Conservation (phyloP, 345 rosid species). For the Acer campestre region DNA sequence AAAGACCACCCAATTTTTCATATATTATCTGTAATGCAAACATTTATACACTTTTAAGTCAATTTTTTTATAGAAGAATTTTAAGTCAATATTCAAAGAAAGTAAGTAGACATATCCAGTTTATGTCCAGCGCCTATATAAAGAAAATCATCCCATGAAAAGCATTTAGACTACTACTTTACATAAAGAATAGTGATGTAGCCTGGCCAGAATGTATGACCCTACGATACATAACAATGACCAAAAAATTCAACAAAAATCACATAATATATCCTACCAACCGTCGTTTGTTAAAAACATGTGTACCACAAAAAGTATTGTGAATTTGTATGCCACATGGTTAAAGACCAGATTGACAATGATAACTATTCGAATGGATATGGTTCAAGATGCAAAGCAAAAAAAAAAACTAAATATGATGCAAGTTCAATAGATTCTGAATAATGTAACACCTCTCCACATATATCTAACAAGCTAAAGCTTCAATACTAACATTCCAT, state of each 20-base stretch:
- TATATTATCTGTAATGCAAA: not conserved
- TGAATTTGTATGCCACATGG: not conserved
- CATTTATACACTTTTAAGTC: not conserved
- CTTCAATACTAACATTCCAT: not conserved
- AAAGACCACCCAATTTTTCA: not conserved
- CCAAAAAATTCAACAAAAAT: not conserved
- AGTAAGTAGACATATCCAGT: not conserved
- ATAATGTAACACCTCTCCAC: not conserved
- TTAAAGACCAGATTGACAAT: not conserved
- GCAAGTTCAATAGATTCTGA: not conserved
- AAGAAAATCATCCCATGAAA: not conserved
- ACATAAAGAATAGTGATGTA: not conserved
- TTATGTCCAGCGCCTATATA: not conserved
- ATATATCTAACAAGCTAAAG: not conserved
- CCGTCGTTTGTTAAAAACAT: not conserved
- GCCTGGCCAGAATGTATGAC: not conserved
- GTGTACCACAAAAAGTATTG: not conserved
- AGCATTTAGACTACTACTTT: not conserved
- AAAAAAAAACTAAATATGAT: not conserved
- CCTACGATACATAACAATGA: not conserved
- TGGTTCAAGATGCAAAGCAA: not conserved
- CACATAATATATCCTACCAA: not conserved
- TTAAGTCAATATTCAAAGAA: not conserved
- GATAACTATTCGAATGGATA: not conserved
- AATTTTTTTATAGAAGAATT: not conserved